Base-by-base conservation (phyloP, 306 rosid genomes). In the Dryas drummondii region DNA sequence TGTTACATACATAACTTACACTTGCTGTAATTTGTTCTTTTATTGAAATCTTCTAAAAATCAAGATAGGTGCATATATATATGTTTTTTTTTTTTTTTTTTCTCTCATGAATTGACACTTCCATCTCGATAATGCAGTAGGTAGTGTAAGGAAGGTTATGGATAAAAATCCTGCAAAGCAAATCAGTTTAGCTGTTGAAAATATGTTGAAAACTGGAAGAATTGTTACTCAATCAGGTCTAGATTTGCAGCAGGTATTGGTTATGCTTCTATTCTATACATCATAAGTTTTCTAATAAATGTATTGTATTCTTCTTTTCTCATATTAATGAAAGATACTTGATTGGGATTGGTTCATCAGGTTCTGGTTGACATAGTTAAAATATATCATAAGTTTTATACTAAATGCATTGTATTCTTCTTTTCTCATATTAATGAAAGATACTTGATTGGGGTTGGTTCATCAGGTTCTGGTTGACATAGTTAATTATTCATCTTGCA, bases 201-300 rank as follows among this genome's bases (percentile, higher is more conserved):
- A 79, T 80, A 73, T 94, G 96, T 82, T 94, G 83, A 91, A 85
- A 86, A 86, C 89, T 58, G 97, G 98, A 83, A 90, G 91, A 72
- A 76, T 90, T 54, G 71, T 62, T 51, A 84, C 97, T 12, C 77
- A 81, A 57, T 77, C 89, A 0, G 93, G 96, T 72, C 87, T 94
- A 51, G 97, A 94, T 87, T 81, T 94, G 84, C 96, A 87, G 86
- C 97, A 94, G 98, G 98, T 94, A 88, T 66, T 79, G 42, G 59
- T 74, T 57, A 19, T 46, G 67, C 76, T 75, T 68, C 26, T 60
- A 10, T 44, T 62, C 32, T 44, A 3, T 44, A 15, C 62, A 16
- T 72, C 61, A 37, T 37, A 13, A 9, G 27, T 26, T 15, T 45
- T 12, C 47, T 50, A 45, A 14, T 15, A 44, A 57, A 17, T 68